Evolutionary conservation across 2,329 filamentous ascomycete species (phyloP).

Genomic region (Diaporthe ampelina): DNA sequence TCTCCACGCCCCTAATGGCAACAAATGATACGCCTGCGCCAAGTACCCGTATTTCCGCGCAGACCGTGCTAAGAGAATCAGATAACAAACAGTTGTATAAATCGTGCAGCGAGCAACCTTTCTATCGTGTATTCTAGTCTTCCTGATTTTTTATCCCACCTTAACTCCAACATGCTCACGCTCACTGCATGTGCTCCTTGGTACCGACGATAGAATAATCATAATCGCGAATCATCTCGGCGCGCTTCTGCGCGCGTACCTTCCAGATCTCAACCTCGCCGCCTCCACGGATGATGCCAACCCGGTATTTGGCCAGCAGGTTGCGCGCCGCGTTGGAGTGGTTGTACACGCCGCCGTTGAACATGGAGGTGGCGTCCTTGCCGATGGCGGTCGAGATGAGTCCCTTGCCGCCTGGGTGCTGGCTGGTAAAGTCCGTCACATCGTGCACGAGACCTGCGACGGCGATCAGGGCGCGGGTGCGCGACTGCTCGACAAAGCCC

Average conservation of each 20-base stretch:
- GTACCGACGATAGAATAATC: slow-evolving; percentile 32
- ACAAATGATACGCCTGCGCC: too few species aligned
- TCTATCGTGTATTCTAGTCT: neutral
- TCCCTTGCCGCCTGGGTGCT: slow-evolving; percentile 88
- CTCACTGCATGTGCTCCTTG: slow-evolving; percentile 18
- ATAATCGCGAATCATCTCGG: slow-evolving; percentile 36
- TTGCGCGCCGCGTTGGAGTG: slow-evolving; percentile 94
- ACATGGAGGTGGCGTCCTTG: slow-evolving; percentile 90
- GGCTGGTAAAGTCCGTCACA: slow-evolving; percentile 84
- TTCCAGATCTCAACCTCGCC: slow-evolving; percentile 96
- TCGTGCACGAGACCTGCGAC: slow-evolving; percentile 90
- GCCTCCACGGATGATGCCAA: slow-evolving; percentile 87
- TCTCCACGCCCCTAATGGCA: too few species aligned
- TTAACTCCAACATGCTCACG: neutral
- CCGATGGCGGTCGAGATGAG: slow-evolving; percentile 82
- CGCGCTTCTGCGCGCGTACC: slow-evolving; percentile 57
- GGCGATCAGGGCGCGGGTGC: slow-evolving; percentile 81
- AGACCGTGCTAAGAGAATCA: neutral
- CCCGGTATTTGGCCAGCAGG: slow-evolving; percentile 86
- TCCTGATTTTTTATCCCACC: neutral
- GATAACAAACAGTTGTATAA: neutral
- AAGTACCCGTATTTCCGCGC: too few species aligned
- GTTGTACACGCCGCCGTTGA: slow-evolving; percentile 91
- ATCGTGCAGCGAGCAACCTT: neutral
- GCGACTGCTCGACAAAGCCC: slow-evolving; percentile 82